Base-by-base conservation (phyloP, 257 asterid species). In the Solanum arcanum region DNA sequence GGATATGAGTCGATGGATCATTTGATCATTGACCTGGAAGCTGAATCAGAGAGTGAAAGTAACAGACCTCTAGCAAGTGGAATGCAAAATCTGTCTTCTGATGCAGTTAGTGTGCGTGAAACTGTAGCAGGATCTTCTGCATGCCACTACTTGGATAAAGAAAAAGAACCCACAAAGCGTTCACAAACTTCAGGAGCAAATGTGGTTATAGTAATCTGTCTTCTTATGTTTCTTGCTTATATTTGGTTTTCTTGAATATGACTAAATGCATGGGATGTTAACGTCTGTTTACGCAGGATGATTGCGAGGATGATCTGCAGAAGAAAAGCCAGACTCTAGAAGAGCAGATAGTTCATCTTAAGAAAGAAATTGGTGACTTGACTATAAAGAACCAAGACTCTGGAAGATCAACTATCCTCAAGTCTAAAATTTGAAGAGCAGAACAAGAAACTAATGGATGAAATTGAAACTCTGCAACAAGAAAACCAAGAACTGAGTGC, bases 311-410 rank as follows among this genome's bases (percentile, higher is more conserved):
- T 62, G 87, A 42, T 84, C 44, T 74, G 18, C 31, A 12, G 82
- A 77, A 62, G 62, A 74, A 85, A 87, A 74, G 37, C 56, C 39
- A 59, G 77, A 29, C 44, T 88, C 31, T 83, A 9, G 87, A 88
- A 88, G 75, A 84, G 86, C 82, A 84, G 31, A 70, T 82, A 49
- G 68, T 31, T 73, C 84, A 88, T 4, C 80, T 88, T 60, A 84
- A 64, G 86, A 83, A 88, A 3, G 75, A 74, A 62, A 74, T 73
- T 35, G 47, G 39, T 84, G 75, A 33, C 7, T 66, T 88, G 86
- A 84, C 49, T 35, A 84, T 73, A 88, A 82, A 88, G 60, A 88
- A 73, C 78, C 78, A 72, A 74, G 23, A 8, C 2, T 75, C 84
- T 88, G 42, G 74, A 75, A 59, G 25, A 31, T 12, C 76, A 84